Conservation (phyloP, 1,284 basidiomycete species). For the Pterula multifida region DNA sequence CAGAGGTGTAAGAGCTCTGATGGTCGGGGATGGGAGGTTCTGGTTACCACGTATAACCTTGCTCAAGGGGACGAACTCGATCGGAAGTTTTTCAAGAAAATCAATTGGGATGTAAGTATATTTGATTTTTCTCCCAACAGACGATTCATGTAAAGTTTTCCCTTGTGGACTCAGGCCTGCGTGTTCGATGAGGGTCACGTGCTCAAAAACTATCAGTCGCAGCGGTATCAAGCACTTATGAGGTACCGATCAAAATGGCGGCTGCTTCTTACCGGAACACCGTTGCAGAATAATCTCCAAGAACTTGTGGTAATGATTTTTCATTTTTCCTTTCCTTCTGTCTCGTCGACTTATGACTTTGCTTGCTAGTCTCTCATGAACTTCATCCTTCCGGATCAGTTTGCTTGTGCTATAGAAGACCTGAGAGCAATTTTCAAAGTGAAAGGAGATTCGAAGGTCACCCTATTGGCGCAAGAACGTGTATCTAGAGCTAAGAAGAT, state of each 20-base stretch:
- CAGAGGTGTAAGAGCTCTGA: slow-evolving; percentile 29
- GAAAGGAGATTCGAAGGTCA: slow-evolving; percentile 78
- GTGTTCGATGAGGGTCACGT: slow-evolving; percentile 95
- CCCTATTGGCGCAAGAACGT: slow-evolving; percentile 80
- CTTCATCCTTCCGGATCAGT: slow-evolving; percentile 92
- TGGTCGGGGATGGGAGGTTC: slow-evolving; percentile 74
- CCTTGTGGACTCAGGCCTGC: slow-evolving; percentile 50
- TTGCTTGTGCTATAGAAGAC: slow-evolving; percentile 64
- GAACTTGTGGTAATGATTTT: slow-evolving; percentile 77
- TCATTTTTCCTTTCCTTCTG: slow-evolving; percentile 1
- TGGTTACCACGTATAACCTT: slow-evolving; percentile 94
- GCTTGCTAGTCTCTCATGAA: slow-evolving; percentile 80
- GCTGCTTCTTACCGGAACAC: slow-evolving; percentile 90
- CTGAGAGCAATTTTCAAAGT: slow-evolving; percentile 96
- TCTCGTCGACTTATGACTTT: slow-evolving; percentile 7
- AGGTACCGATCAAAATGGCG: slow-evolving; percentile 84
- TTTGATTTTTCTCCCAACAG: too few species aligned
- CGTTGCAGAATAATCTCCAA: slow-evolving; percentile 85
- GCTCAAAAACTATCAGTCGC: slow-evolving; percentile 93
- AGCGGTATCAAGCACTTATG: slow-evolving; percentile 85
- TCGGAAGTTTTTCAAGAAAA: slow-evolving; percentile 82
- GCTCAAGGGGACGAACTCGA: slow-evolving; percentile 83
- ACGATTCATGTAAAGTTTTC: too few species aligned
- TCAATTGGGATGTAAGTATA: slow-evolving; percentile 79
- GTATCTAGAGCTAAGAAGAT: slow-evolving; percentile 94